Conservation (phyloP, 2,329 filamentous ascomycete genomes). For the Malbranchea cinnamomea region DNA sequence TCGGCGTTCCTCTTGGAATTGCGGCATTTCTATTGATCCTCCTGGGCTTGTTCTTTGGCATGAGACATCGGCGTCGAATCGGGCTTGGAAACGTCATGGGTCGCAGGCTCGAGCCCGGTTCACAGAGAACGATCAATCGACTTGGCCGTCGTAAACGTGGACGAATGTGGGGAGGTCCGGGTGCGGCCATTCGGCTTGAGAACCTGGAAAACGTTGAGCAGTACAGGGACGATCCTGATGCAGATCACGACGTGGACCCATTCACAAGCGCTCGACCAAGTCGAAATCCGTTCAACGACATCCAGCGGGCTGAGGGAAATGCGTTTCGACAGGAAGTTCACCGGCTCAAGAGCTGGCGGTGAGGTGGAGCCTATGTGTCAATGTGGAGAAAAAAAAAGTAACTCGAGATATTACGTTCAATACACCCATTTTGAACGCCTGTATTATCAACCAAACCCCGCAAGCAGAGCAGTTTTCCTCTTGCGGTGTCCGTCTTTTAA, state of each 20-base stretch:
- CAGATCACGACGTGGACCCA: constrained; percentile 8
- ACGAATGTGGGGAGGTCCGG: constrained; percentile 9
- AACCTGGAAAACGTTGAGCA: constrained; percentile 14
- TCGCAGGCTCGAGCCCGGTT: too few relatives aligned
- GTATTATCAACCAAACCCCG: too few relatives aligned
- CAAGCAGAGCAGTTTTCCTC: too few relatives aligned
- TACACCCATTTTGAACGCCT: too few relatives aligned
- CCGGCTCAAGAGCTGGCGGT: constrained; percentile 23
- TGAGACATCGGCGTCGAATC: constrained; percentile 25
- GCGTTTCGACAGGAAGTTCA: constrained; percentile 24
- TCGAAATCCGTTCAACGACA: constrained; percentile 14
- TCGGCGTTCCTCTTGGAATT: constrained; percentile 28
- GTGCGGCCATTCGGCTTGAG: constrained; percentile 16
- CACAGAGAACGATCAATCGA: constrained; percentile 25
- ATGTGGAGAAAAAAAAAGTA: too few relatives aligned
- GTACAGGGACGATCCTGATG: constrained; percentile 14
- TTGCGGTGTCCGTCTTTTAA: too few relatives aligned
- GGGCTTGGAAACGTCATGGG: constrained; percentile 23
- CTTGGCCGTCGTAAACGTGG: constrained; percentile 13
- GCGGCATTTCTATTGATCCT: constrained; percentile 22
- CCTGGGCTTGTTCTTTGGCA: constrained; percentile 25
- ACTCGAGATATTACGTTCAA: too few relatives aligned
- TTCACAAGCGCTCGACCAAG: too few relatives aligned
- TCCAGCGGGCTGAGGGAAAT: constrained; percentile 17
- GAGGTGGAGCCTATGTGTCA: not conserved